Evolutionary conservation across 176 grass and related monocot genomes (phyloP), one percentile per base, ranked within the genome.

Genomic region (Bromus sterilis): DNA sequence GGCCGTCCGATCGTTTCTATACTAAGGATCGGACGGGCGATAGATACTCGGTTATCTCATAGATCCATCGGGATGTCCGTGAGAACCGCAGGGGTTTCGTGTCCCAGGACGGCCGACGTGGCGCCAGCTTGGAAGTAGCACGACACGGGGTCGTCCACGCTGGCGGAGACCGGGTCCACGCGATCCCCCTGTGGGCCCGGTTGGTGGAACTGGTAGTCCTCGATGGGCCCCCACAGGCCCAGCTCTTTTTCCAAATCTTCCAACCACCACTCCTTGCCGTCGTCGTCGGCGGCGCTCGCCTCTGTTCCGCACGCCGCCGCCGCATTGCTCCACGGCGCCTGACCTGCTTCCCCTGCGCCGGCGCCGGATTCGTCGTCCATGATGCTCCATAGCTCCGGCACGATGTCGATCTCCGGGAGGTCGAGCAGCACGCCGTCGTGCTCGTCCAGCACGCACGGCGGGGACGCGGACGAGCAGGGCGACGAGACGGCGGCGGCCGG

Each of bases 191-290:
- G 63, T 20, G 73, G 83, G 56, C 48, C 78, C 34, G 14, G 0
- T 5, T 53, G 39, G 20, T 51, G 83, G 66, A 40, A 30, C 57
- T 74, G 88, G 81, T 74, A 59, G 28, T 94, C 92, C 11, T 89
- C 89, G 11, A 74, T 43, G 55, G 89, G 80, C 39, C 76, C 88
- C 91, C 91, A 86, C 77, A 93, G 78, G 39, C 94, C 94, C 10
- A 97, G 64, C 81, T 97, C 90, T 76, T 76, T 71, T 84, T 97
- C 94, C 77, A 97, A 84, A 51, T 91, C 64, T 30, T 91, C 80
- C 86, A 93, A 80, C 94, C 93, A 96, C 80, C 81, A 76, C 12
- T 77, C 73, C 21, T 69, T 86, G 1, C 56, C 78, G 36, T 92
- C 86, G 40, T 84, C 78, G 21, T 92, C 86, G 69, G 32, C 67